Conservation (phyloP, 140 eudicot species). For the Erigeron philadelphicus region DNA sequence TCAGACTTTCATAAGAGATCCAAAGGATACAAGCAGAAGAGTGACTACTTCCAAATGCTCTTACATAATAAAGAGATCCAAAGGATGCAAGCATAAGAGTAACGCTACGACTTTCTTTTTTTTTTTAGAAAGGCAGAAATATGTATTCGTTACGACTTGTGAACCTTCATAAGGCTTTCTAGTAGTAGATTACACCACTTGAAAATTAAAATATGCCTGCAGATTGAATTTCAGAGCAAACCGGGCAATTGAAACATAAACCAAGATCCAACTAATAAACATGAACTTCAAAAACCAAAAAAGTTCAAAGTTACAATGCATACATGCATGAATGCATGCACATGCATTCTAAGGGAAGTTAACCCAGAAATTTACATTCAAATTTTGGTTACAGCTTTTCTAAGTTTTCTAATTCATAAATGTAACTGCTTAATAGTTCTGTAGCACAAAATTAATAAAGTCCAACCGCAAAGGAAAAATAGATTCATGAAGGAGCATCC, state of each 20-base stretch:
- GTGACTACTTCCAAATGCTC: too few relatives aligned
- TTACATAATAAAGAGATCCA: too few relatives aligned
- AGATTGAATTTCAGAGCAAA: background rate
- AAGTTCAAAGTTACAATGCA: constrained; percentile 18
- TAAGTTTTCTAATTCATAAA: constrained; percentile 14
- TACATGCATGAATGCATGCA: constrained; percentile 2
- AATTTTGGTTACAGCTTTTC: constrained; percentile 23
- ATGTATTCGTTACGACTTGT: background rate
- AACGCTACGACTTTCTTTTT: too few relatives aligned
- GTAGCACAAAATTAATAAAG: constrained; percentile 19
- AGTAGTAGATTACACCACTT: background rate
- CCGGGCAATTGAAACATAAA: background rate
- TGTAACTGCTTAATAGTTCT: constrained; percentile 16
- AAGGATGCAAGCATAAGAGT: too few relatives aligned
- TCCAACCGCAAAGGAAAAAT: background rate
- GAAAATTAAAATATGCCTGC: background rate
- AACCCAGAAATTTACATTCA: constrained; percentile 28
- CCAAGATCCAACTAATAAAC: constrained; percentile 23
- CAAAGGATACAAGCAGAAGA: too few relatives aligned
- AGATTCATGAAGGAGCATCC: constrained; percentile 25
- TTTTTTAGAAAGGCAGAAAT: too few relatives aligned
- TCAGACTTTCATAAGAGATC: too few relatives aligned
- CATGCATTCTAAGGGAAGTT: constrained; percentile 16
- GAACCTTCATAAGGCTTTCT: background rate
- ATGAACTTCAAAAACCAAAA: constrained; percentile 11